Evolutionary conservation across 2,329 filamentous ascomycete species (phyloP), one percentile per base, ranked within the genome.

Genomic region (Scytalidium lignicola): DNA sequence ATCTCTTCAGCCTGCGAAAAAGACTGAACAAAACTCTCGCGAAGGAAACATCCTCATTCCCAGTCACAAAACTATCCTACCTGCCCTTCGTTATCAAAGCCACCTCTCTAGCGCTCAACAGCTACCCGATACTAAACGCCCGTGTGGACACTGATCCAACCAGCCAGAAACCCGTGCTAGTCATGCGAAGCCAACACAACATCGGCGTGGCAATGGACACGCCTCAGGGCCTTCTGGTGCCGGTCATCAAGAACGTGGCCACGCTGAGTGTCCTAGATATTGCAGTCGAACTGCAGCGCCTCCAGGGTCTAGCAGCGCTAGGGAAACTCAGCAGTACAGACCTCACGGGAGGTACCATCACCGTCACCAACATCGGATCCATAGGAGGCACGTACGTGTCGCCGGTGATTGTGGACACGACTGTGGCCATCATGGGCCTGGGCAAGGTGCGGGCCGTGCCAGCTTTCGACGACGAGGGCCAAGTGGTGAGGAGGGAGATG

Each of bases 201-300:
- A 92, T 99, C 53, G 93, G 93, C 52, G 78, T 99, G 28, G 93
- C 93, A 50, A 93, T 99, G 79, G 93, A 99, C 68, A 95, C 92
- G 1, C 90, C 92, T 0, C 75, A 77, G 6, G 93, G 93, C 2
- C 81, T 99, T 1, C 71, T 99, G 8, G 93, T 99, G 3, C 93
- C 93, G 1, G 93, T 97, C 42, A 82, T 99, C 66, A 89, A 85
- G 64, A 83, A 95, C 65, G 90, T 96, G 41, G 85, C 85, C 52
- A 74, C 75, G 18, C 82, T 85, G 57, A 93, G 84, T 62, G 85
- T 99, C 58, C 69, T 86, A 32, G 80, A 85, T 43, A 87, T 99
- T 52, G 88, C 91, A 1, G 70, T 77, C 17, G 90, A 96, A 66
- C 78, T 97, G 46, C 67, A 70, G 8, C 80, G 88, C 3, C 80